These are phyloP conservation scores for Botrytis porri DNA, from an alignment of 2,329 filamentous ascomycete genomes.

Conservation along the genomic window DNA sequence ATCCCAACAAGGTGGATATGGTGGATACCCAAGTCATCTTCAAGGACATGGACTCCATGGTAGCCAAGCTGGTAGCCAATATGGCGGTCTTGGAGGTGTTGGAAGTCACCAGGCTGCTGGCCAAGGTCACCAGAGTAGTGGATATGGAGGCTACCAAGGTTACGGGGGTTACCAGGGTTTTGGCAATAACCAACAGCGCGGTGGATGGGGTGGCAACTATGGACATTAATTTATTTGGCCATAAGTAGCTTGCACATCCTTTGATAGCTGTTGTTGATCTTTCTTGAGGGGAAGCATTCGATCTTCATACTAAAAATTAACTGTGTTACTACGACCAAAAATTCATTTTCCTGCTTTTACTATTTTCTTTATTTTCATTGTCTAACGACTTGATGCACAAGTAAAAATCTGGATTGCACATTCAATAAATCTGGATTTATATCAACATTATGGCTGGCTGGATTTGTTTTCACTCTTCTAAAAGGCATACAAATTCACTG, in stretches of 20 bases:
- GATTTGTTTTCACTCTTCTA: slow-evolving; percentile 14
- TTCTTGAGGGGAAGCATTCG: neutral
- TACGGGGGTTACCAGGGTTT: slow-evolving; percentile 41
- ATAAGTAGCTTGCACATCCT: slow-evolving; percentile 14
- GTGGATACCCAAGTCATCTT: slow-evolving; percentile 39
- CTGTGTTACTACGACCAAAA: slow-evolving; percentile 19
- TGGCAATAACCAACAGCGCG: slow-evolving; percentile 43
- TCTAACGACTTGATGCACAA: slow-evolving; percentile 16
- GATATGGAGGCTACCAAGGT: slow-evolving; percentile 45
- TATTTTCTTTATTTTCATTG: slow-evolving; percentile 18
- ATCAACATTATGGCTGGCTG: slow-evolving; percentile 15
- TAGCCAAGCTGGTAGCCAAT: slow-evolving; percentile 38
- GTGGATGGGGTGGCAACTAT: slow-evolving; percentile 50
- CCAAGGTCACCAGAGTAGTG: slow-evolving; percentile 43
- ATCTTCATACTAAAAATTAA: slow-evolving; percentile 15
- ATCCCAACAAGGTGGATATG: slow-evolving; percentile 38
- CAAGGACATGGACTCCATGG: slow-evolving; percentile 39
- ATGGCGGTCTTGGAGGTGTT: slow-evolving; percentile 47
- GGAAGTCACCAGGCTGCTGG: slow-evolving; percentile 46
- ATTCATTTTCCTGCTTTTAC: slow-evolving; percentile 11
- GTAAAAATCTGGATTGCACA: slow-evolving; percentile 17
- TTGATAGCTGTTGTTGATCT: slow-evolving; percentile 3
- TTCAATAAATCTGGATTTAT: slow-evolving; percentile 19
- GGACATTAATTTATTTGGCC: slow-evolving; percentile 18
- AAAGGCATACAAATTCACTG: slow-evolving; percentile 19